Evolutionary conservation across 1,284 basidiomycete genomes (phyloP).

Genomic region (Trichosporon ovoides): DNA sequence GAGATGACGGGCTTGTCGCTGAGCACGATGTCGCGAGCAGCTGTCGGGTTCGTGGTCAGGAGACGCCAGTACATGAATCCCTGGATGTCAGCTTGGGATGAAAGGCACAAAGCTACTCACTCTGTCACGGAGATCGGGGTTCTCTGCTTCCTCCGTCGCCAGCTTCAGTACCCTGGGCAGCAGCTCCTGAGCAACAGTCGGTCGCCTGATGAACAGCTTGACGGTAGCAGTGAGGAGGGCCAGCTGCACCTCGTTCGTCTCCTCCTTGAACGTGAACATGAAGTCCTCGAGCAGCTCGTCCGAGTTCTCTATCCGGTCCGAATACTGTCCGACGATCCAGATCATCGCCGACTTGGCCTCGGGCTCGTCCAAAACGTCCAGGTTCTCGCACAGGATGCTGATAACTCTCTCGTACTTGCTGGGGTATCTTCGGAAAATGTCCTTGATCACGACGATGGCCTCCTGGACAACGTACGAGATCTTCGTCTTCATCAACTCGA

Average conservation of each 20-base stretch:
- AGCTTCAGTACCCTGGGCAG: slow-evolving; percentile 86
- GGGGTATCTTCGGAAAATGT: slow-evolving; percentile 98
- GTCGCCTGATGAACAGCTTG: slow-evolving; percentile 91
- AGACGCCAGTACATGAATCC: slow-evolving; percentile 99
- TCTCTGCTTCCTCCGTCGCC: slow-evolving; percentile 95
- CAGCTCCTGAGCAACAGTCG: slow-evolving; percentile 81
- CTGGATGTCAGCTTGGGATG: slow-evolving; percentile 23
- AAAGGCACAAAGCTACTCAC: slow-evolving; percentile 25
- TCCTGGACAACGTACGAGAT: slow-evolving; percentile 98
- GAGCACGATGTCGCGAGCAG: slow-evolving; percentile 86
- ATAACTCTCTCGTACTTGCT: slow-evolving; percentile 95
- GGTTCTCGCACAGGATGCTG: slow-evolving; percentile 85
- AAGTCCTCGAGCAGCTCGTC: slow-evolving; percentile 87
- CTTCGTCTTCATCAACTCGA: slow-evolving; percentile 85
- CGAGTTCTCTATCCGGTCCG: slow-evolving; percentile 92
- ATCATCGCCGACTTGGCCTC: slow-evolving; percentile 97
- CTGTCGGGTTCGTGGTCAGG: slow-evolving; percentile 84
- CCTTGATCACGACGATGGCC: slow-evolving; percentile 98
- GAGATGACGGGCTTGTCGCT: slow-evolving; percentile 94
- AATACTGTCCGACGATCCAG: slow-evolving; percentile 98
- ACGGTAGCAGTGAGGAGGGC: slow-evolving; percentile 94
- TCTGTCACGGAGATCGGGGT: slow-evolving; percentile 83
- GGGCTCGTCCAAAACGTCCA: slow-evolving; percentile 95
- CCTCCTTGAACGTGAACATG: slow-evolving; percentile 86
- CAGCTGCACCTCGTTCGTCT: slow-evolving; percentile 88